Base-by-base conservation (phyloP, 495 filamentous ascomycete species). In the Daldinia vernicosa region DNA sequence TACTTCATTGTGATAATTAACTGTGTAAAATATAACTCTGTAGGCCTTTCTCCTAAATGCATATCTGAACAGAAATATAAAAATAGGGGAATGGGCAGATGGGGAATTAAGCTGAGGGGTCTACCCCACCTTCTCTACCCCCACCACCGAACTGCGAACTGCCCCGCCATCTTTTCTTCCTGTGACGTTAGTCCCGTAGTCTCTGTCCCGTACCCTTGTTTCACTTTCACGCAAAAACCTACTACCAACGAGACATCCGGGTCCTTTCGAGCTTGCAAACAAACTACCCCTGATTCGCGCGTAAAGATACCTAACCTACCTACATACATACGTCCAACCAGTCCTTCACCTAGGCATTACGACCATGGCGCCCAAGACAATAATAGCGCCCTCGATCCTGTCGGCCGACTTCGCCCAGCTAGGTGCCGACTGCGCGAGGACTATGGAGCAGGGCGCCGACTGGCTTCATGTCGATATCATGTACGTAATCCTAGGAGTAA, bases 331-430 rank as follows among this genome's bases (percentile, higher is more conserved):
- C 15, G 1, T 55, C 15, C 26, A 2, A 19, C 27, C 30, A 27
- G 1, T 11, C 22, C 4, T 26, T 47, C 11, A 35, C 4, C 57
- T 15, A 63, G 28, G 45, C 26, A 33, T 17, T 17, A 17, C 43
- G 11, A 68, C n/a, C 43, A 97, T 97, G 95, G 83, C 91, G 45
- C 96, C 94, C 0, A 87, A 91, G 73, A 91, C 95, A 40, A 97
- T 98, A 79, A 97, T 98, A 77, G 94, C 95, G 9, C 95, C 95
- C 17, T 99, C 95, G 15, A 98, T 99, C 71, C 90, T 99, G 51
- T 95, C 93, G 74, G 96, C 95, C 61, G 93, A 99, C 84, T 99
- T 99, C 79, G 93, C 89, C 71, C 84, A 89, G 63, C 89, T 99
- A 47, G 92, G 94, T 74, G 85, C 85, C 73, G 95, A 91, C 79